Evolutionary conservation across 192 early-diverging fungal genomes (phyloP).

Genomic region (Linnemannia schmuckeri): DNA sequence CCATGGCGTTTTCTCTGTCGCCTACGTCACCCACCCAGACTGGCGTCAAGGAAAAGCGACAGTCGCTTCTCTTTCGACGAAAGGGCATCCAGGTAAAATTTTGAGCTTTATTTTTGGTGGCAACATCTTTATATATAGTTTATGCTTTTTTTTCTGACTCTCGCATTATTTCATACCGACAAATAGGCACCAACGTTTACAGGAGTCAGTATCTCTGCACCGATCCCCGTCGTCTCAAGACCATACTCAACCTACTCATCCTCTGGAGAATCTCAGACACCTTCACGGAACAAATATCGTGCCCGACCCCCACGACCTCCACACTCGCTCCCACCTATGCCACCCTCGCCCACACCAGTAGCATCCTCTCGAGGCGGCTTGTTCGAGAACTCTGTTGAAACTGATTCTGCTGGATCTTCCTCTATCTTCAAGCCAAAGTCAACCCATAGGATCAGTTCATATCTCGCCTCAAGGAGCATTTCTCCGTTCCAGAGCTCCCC

Average conservation of each 20-base stretch:
- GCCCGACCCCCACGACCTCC: constrained; percentile 37
- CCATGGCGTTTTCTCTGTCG: background rate
- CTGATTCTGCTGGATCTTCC: background rate
- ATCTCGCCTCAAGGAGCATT: constrained; percentile 25
- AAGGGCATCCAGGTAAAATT: constrained; percentile 22
- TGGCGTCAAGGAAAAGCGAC: constrained; percentile 24
- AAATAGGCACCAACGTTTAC: constrained; percentile 13
- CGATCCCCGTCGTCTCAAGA: constrained; percentile 19
- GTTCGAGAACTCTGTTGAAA: background rate
- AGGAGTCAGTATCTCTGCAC: constrained; percentile 27
- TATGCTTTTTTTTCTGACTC: background rate
- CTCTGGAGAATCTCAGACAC: constrained; percentile 12
- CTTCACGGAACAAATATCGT: constrained; percentile 35
- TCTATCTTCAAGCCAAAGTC: background rate
- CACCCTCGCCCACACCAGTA: constrained; percentile 14
- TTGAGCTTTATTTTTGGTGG: background rate
- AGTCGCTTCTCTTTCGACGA: constrained; percentile 19
- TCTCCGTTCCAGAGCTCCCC: constrained; percentile 17
- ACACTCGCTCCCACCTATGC: constrained; percentile 23
- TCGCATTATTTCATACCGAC: too few species aligned
- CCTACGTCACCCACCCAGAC: constrained; percentile 4
- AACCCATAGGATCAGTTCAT: constrained; percentile 11
- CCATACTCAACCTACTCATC: constrained; percentile 27
- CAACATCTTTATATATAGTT: background rate
- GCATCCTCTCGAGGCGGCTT: background rate